Base-by-base conservation (phyloP, 192 early-diverging fungal genomes). In the Gaertneriomyces semiglobifer region DNA sequence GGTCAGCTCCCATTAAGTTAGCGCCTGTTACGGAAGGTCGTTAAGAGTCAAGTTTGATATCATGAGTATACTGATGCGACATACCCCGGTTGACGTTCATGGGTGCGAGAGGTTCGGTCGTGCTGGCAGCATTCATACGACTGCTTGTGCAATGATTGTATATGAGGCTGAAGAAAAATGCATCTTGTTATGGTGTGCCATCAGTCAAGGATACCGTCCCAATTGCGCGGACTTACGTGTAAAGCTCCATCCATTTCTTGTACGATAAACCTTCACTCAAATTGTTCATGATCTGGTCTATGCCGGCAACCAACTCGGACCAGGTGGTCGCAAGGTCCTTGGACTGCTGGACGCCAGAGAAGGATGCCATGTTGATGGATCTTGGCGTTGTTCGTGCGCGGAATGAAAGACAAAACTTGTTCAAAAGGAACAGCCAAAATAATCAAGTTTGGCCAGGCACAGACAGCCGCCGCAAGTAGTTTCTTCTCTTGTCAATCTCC, bases 201-300 rank as follows among this genome's bases (percentile, higher is more conserved):
- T 10, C 9, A 9, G 12, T 60, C 8, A 4, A 20, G 7, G 10
- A 66, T 11, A 51, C 42, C 33, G 44, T 44, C 7, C 39, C 19
- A 41, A 59, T 60, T 44, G 63, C 62, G 48, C 44, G 53, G 45
- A 79, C 88, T 75, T 88, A 93, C 93, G 93, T 93, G 77, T 93
- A 91, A 19, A 92, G 79, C 51, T 88, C 77, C 85, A 95, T 90
- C 76, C 92, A 98, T 54, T 84, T 82, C 44, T 74, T 74, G 69
- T 85, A 82, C 40, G 81, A 86, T 41, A 95, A 72, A 19, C 92
- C 92, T 46, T 90, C 79, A 52, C 87, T 85, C 14, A 90, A 74
- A 9, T 86, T 77, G 53, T 83, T 83, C 75, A 96, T 85, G 74
- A 98, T 92, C 60, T 83, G 80, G 66, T 93, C 84, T 62, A 95